phyloP scores from a whole-genome alignment of 176 grass and related monocot species.

The Zoysia japonica region DNA sequence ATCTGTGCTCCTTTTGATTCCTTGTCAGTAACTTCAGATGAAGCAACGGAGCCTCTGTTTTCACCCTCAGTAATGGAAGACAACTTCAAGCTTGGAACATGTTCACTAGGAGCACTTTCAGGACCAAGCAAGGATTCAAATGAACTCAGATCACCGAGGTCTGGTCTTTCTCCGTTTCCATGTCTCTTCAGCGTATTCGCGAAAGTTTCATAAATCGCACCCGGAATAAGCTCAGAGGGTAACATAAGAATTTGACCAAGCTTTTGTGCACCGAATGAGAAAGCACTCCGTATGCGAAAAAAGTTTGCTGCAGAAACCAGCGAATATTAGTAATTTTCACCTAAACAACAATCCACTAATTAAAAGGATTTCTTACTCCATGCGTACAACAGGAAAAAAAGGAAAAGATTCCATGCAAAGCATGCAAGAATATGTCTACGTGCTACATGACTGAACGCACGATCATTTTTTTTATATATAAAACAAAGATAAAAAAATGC shows the following conservation, averaged over 20 bases:
- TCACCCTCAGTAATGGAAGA: constrained; percentile 24
- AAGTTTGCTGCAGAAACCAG: constrained; percentile 54
- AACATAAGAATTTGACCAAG: constrained; percentile 69
- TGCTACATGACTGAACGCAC: constrained; percentile 3
- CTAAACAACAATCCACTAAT: not conserved
- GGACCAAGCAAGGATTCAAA: constrained; percentile 18
- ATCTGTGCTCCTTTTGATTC: constrained; percentile 15
- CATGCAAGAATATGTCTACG: not conserved
- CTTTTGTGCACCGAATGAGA: constrained; percentile 57
- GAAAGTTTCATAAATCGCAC: constrained; percentile 56
- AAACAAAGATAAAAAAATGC: not conserved
- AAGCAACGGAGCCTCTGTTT: constrained; percentile 27
- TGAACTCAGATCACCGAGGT: constrained; percentile 26
- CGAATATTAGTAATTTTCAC: not conserved
- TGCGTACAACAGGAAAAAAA: not conserved
- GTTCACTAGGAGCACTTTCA: not conserved
- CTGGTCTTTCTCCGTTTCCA: constrained; percentile 42
- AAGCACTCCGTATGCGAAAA: constrained; percentile 63
- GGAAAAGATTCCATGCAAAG: constrained; percentile 8
- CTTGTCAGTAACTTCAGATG: constrained; percentile 2
- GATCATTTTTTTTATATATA: not conserved
- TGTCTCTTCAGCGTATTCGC: constrained; percentile 53
- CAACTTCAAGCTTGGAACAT: not conserved
- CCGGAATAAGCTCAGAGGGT: constrained; percentile 39
- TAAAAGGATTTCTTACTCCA: not conserved